Percentiles rank a stretch among this genome's conserved stretches.
These are phyloP conservation scores for Hemileccinum impolitum DNA, from an alignment of 768 basidiomycete genomes.

Conservation along the genomic window DNA sequence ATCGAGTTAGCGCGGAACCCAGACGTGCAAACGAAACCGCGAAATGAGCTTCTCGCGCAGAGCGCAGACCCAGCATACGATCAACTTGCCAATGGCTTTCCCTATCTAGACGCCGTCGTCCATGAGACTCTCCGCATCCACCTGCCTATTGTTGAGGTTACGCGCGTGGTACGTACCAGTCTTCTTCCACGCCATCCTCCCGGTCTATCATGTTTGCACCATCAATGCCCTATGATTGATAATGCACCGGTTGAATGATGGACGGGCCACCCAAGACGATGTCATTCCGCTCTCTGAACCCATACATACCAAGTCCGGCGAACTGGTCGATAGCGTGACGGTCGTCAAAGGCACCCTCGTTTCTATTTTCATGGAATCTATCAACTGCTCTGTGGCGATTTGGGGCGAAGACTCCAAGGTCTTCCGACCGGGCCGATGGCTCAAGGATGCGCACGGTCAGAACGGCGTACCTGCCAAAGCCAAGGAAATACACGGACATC, in stretches of 20 bases:
- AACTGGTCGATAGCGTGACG: conserved; percentile 35
- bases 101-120: conserved; percentile 52
- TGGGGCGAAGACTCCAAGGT: conserved; percentile 39
- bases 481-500: conserved; percentile 45
- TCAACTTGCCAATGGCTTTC: conserved; percentile 45
- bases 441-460: conserved; percentile 26
- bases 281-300: conserved; percentile 54
- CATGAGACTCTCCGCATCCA: conserved; percentile 45
- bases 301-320: conserved; percentile 40
- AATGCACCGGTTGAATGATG: no score
- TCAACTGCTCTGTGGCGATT: conserved; percentile 47
- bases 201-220: no score
- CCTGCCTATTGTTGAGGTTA: conserved; percentile 31
- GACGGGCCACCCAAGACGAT: conserved; percentile 49
- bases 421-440: conserved; percentile 65
- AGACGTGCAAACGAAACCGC: conserved; percentile 45
- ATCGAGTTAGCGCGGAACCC: conserved; percentile 47
- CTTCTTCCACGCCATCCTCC: no score
- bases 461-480: conserved; percentile 28
- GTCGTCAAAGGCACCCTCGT: conserved; percentile 48
- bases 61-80: conserved; percentile 51
- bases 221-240: no score
- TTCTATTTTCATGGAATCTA: conserved; percentile 38
- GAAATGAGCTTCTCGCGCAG: conserved; percentile 46
- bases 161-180: conserved; percentile 7